These are phyloP conservation scores for Hamigera avellanea DNA, from an alignment of 495 filamentous ascomycete genomes.

Conservation along the genomic window DNA sequence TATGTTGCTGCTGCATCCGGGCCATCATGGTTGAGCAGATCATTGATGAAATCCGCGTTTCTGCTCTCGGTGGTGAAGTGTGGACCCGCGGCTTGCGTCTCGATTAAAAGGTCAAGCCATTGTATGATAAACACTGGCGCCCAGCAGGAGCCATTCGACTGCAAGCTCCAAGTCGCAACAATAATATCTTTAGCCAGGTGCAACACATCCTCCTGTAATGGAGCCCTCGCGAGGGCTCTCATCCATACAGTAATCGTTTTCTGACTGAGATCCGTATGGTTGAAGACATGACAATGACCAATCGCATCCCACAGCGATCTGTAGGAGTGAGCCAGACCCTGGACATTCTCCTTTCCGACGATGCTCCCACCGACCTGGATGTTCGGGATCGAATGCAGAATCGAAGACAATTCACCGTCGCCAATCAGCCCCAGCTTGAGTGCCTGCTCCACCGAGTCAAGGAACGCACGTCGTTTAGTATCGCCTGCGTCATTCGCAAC, in stretches of 20 bases:
- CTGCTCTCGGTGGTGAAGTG: too few relatives aligned
- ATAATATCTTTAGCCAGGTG: constrained; percentile 23
- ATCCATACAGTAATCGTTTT: constrained; percentile 23
- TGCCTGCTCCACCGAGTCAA: constrained; percentile 21
- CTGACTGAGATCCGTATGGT: constrained; percentile 20
- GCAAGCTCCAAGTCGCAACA: constrained; percentile 12
- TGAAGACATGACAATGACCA: constrained; percentile 25
- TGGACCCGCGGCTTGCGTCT: neutral
- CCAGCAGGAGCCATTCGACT: constrained; percentile 11
- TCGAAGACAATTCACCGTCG: constrained; percentile 20
- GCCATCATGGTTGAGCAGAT: constrained; percentile 14
- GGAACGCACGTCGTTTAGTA: constrained; percentile 8
- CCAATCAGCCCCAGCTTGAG: constrained; percentile 28
- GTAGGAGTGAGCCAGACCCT: constrained; percentile 12
- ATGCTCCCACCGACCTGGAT: neutral
- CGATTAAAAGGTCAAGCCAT: constrained; percentile 12
- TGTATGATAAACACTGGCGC: constrained; percentile 15
- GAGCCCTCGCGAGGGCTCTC: constrained; percentile 8
- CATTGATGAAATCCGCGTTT: constrained; percentile 4
- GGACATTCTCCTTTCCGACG: neutral
- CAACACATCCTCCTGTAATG: constrained; percentile 4
- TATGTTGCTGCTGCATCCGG: constrained; percentile 13
- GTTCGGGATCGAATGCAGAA: constrained; percentile 16
- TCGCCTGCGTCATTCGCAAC: constrained; percentile 4
- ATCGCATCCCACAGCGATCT: constrained; percentile 29